A percentile compares a stretch with the other conserved stretches of the same genome.
These are phyloP conservation scores for Tanacetum coccineum DNA, from an alignment of 129 eudicot genomes.

Conservation along the genomic window DNA sequence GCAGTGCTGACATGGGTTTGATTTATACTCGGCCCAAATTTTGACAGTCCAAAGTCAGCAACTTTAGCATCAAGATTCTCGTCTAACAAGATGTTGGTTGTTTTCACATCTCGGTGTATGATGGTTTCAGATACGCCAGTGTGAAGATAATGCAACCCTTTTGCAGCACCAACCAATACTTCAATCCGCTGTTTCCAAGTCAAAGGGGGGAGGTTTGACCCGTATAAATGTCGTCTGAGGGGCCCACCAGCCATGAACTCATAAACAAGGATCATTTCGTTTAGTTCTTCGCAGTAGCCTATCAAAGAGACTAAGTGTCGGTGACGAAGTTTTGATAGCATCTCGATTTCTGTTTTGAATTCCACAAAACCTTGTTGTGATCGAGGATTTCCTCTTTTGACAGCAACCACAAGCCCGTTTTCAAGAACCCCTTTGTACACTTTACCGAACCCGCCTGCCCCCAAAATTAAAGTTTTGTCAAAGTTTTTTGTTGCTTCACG, in stretches of 20 bases:
- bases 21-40: conserved; percentile 42
- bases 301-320: conserved; percentile 47
- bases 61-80: conserved; percentile 51
- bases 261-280: conserved; percentile 55
- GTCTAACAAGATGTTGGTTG: conserved; percentile 52
- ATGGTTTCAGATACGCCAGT: conserved; percentile 43
- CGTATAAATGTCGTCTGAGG: conserved; percentile 46
- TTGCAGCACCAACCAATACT: conserved; percentile 53
- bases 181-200: conserved; percentile 51
- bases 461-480: conserved; percentile 37
- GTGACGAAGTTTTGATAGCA: conserved; percentile 54
- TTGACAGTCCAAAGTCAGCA: conserved; percentile 50
- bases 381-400: conserved; percentile 44
- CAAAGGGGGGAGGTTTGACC: conserved; percentile 43
- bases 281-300: conserved; percentile 48
- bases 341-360: conserved; percentile 50
- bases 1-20: conserved; percentile 58
- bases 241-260: conserved; percentile 58
- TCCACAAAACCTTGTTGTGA: conserved; percentile 52
- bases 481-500: conserved; percentile 50
- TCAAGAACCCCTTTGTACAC: conserved; percentile 50
- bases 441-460: conserved; percentile 54
- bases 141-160: conserved; percentile 60
- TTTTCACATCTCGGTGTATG: conserved; percentile 55
- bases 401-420: conserved; percentile 42